These are phyloP conservation scores for Porogramme epimiltina DNA, from an alignment of 1,284 basidiomycete species.

Conservation along the genomic window DNA sequence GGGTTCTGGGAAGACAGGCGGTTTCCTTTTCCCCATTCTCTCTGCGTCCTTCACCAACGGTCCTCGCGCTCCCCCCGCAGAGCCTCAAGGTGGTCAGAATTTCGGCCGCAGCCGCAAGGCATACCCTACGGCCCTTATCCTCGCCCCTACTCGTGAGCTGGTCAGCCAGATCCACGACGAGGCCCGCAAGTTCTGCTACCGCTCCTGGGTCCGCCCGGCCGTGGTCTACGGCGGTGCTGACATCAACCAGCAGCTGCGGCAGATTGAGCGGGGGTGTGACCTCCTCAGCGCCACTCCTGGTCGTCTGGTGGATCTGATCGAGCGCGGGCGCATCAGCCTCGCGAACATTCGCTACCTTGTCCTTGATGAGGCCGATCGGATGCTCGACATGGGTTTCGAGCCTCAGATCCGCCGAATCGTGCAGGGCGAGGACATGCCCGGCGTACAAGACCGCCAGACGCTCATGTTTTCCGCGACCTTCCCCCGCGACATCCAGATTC, in stretches of 20 bases:
- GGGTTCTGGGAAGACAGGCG: conserved; percentile 98
- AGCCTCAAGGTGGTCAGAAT: conserved; percentile 43
- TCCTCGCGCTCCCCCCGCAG: conserved; percentile 69
- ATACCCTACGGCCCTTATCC: conserved; percentile 93
- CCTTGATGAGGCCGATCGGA: conserved; percentile 98
- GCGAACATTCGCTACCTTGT: conserved; percentile 98
- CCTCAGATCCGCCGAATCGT: conserved; percentile 99
- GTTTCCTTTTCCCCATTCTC: conserved; percentile 99
- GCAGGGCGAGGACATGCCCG: conserved; percentile 98
- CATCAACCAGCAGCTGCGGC: conserved; percentile 92
- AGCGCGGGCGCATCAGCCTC: conserved; percentile 95
- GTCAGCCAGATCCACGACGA: conserved; percentile 99
- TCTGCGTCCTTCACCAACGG: conserved; percentile 91
- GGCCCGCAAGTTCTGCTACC: conserved; percentile 98
- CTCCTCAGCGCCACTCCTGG: conserved; percentile 98
- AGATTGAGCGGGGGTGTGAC: conserved; percentile 96
- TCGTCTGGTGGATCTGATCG: conserved; percentile 97
- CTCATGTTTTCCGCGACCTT: conserved; percentile 99
- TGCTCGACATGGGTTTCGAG: conserved; percentile 99
- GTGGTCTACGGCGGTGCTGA: conserved; percentile 99
- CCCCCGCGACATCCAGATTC: conserved; percentile 98
- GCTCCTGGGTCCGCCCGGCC: conserved; percentile 98
- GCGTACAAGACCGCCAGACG: conserved; percentile 89
- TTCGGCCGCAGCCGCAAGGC: conserved; percentile 87
- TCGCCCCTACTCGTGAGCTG: conserved; percentile 97